These are phyloP conservation scores for Umbelopsis vinacea DNA, from an alignment of 192 early-diverging fungal genomes.

Conservation along the genomic window DNA sequence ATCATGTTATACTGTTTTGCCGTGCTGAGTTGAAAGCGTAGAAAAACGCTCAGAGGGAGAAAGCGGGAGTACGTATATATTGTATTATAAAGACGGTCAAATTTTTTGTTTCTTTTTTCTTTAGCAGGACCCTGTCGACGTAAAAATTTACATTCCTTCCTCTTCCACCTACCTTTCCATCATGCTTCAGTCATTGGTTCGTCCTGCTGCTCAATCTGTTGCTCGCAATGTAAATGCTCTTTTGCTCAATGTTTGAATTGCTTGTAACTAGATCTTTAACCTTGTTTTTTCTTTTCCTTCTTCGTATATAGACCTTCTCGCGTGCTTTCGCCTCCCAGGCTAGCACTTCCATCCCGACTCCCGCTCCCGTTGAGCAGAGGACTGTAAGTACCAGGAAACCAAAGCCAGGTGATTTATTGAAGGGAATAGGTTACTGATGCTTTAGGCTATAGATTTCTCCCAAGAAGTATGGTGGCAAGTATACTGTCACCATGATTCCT, in stretches of 20 bases:
- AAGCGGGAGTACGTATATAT: conserved; percentile 15
- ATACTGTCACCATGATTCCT: conserved; percentile 97
- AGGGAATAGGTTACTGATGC: too few relatives aligned
- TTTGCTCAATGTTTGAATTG: neutral
- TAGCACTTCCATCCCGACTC: conserved; percentile 33
- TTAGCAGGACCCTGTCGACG: conserved; percentile 12
- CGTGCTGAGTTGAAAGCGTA: conserved; percentile 5
- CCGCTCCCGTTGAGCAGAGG: conserved; percentile 41
- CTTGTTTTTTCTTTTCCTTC: too few relatives aligned
- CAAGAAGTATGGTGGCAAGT: conserved; percentile 88
- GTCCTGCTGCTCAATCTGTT: conserved; percentile 7
- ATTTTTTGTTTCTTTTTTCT: conserved; percentile 18
- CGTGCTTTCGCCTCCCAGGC: conserved; percentile 40
- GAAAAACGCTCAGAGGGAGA: neutral
- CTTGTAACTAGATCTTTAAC: neutral
- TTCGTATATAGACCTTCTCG: neutral
- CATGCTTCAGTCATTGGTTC: conserved; percentile 18
- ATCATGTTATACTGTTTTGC: neutral
- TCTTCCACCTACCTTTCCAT: conserved; percentile 1
- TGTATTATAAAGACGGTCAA: conserved; percentile 14
- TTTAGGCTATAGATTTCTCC: conserved; percentile 38
- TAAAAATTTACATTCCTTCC: conserved; percentile 14
- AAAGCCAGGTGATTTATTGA: too few relatives aligned
- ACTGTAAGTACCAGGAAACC: conserved; percentile 32
- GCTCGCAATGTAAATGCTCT: conserved; percentile 8